phyloP scores from a whole-genome alignment of 2,329 filamentous ascomycete species.

The Myriosclerotinia scirpicola region DNA sequence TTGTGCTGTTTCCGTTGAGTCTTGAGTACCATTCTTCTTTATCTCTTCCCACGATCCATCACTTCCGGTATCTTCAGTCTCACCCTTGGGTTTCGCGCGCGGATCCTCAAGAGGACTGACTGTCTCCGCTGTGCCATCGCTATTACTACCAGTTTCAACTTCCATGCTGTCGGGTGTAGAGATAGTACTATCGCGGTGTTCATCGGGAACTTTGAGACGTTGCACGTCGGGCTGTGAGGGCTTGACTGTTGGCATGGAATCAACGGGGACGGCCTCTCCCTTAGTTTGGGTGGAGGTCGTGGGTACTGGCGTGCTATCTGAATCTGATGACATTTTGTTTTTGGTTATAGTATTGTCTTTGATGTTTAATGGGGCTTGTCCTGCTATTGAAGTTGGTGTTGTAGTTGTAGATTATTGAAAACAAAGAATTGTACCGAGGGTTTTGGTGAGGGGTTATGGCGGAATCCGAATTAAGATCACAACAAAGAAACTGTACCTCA shows the following conservation, averaged over 20 bases:
- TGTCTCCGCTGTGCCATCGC: not conserved
- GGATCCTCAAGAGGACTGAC: not conserved
- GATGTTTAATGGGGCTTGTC: not conserved
- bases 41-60: constrained; percentile 19
- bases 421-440: constrained; percentile 4
- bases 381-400: not conserved
- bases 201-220: not conserved
- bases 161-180: constrained; percentile 15
- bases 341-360: not conserved
- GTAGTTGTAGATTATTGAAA: not conserved
- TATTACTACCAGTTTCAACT: constrained; percentile 8
- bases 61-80: not conserved
- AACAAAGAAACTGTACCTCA: constrained; percentile 5
- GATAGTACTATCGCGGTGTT: not conserved
- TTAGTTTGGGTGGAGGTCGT: not conserved
- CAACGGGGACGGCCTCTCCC: not conserved
- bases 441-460: constrained; percentile 12
- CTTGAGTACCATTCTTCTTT: not conserved
- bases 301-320: constrained; percentile 7
- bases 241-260: not conserved
- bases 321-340: constrained; percentile 6
- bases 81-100: not conserved
- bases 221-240: not conserved
- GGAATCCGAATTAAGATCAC: not conserved
- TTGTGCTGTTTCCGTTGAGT: not conserved